These are phyloP conservation scores for Protostelium mycophagum DNA, from an alignment of 78 protist genomes.

Conservation along the genomic window DNA sequence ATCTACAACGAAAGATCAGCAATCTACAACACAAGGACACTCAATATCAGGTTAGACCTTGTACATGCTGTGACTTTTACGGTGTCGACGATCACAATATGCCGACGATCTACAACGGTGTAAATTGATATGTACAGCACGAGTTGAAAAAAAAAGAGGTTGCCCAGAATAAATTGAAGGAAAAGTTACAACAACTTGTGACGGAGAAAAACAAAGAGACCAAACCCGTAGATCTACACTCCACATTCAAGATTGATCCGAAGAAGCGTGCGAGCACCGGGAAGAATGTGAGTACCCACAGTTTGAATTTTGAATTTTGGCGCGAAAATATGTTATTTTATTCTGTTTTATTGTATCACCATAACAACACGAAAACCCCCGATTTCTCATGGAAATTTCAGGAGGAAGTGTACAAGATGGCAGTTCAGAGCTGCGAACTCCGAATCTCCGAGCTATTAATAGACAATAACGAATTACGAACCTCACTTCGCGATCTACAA, in stretches of 20 bases:
- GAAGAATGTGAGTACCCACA: too few species aligned
- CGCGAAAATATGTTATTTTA: too few species aligned
- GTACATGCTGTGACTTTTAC: too few species aligned
- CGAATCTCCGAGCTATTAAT: not conserved
- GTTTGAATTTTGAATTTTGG: too few species aligned
- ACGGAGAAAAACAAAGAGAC: not conserved
- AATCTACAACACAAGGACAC: not conserved
- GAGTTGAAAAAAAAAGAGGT: not conserved
- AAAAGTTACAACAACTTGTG: not conserved
- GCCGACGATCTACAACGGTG: not conserved
- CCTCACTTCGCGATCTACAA: not conserved
- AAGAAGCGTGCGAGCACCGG: not conserved
- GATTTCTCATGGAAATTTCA: not conserved
- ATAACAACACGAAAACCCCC: not conserved
- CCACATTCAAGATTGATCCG: too few species aligned
- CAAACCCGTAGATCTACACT: not conserved
- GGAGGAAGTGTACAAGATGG: not conserved
- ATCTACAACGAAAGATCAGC: not conserved
- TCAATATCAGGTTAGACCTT: not conserved
- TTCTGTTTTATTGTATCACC: too few species aligned
- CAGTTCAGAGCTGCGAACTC: not conserved
- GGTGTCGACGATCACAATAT: too few species aligned
- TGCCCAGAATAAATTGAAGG: not conserved
- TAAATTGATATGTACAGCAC: not conserved
- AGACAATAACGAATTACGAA: not conserved